Evolutionary conservation across 306 rosid genomes (phyloP), one percentile per base, ranked within the genome.

Genomic region (Casuarina glauca): DNA sequence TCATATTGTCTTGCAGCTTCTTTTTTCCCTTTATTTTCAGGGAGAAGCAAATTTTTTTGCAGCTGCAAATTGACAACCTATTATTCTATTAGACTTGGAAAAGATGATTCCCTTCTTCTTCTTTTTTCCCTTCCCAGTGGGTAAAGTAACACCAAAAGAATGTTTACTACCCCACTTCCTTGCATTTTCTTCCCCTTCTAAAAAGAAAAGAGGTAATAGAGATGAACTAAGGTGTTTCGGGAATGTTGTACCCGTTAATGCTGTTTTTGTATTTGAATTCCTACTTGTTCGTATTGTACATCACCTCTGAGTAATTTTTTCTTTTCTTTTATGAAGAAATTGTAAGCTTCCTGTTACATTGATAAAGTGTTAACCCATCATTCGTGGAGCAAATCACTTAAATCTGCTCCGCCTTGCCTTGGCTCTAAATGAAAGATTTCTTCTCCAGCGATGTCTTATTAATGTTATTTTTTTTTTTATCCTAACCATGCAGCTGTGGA

Each of bases 401-500:
- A 64, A 15, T 39, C 49, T 66, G 48, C 39, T 41, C 70, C 68
- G 11, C 12, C 42, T 61, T 61, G 42, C 3, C 68, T 36, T 36
- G 41, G 10, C 35, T 61, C n/a, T 61, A 32, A 61, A 9, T 35
- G 12, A 9, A 60, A 61, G n/a, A 61, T 32, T 32, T 26, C 2
- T n/a, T 5, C 3, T 60, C 39, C 7, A 9, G 26, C 3, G 1
- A 1, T 2, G 11, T 41, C 16, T 42, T 41, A 26, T 42, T 66
- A 41, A 9, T 67, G 15, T 20, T 20, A 20, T 20, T 72, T 3
- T 35, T 69, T 60, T 36, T 71, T 20, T 66, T 69, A 57, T 67
- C 70, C 36, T 36, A 60, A 53, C 15, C 45, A 64, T 76, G 72
- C 79, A 95, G 99, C 88, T 96, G 93, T 85, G 91, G 91, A 87